Evolutionary conservation across 176 grass and related monocot species (phyloP), one percentile per base, ranked within the genome.

Genomic region (Ensete glaucum): DNA sequence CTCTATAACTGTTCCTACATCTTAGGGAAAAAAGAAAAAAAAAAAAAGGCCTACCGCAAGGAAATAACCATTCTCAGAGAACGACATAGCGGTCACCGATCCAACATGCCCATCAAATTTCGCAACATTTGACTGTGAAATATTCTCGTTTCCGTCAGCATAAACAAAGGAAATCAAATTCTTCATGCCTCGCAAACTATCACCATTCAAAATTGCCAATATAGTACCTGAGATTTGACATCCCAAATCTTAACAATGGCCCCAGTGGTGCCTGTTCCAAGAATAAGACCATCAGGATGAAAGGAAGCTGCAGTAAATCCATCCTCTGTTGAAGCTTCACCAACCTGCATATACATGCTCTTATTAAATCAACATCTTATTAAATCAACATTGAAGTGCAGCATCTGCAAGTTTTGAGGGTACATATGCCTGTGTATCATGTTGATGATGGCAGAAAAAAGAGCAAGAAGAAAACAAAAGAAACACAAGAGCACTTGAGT

Each of bases 1-100:
- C 34, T 43, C 34, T 15, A 65, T 29, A 11, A 22, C 9, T 65
- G 6, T 70, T 70, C 6, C 9, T 51, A 51, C 16, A 20, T 50
- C 14, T 73, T 34, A 64, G 56, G 64, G 51, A 15, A 71, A 80
- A 65, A 5, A 43, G 51, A 15, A 71, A 80, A 65, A 5, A 43
- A 34, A 34, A 43, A 43, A 43, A n/a, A 55, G 57, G 25, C 91
- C 2, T 88, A 99, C 96, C 83, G 96, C 96, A 76, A 99, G 87
- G 79, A 99, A 99, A 83, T 99, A 99, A 77, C 96, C 96, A 88
- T 99, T 99, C 87, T 99, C 96, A 67, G 96, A 99, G 69, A 99
- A 99, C 20, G 96, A 95, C 88, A 99, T 84, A 73, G 96, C 91
- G 62, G 91, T 95, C 17, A 99, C 96, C 72, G 88, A 76, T 77